Conservation (phyloP, 345 rosid species). For the Populus pruinosa region DNA sequence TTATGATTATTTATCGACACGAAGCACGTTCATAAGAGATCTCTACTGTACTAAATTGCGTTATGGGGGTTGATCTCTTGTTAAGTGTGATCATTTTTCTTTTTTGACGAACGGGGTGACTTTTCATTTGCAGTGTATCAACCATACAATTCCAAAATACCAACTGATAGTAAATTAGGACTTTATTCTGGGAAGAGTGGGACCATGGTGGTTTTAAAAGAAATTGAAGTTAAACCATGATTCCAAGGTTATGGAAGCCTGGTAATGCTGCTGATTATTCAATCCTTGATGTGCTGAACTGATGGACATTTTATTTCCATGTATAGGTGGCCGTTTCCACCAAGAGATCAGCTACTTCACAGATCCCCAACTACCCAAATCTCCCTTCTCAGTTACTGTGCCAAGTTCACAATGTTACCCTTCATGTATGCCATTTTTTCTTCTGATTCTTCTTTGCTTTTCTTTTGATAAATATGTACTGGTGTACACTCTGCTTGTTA, state of each 20-base stretch:
- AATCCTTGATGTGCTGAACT: background rate
- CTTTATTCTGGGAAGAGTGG: background rate
- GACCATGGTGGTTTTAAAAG: background rate
- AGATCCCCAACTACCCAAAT: slow-evolving; percentile 93
- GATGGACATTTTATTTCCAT: background rate
- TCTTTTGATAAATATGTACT: background rate
- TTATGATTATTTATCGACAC: background rate
- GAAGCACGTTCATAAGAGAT: background rate
- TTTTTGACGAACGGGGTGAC: background rate
- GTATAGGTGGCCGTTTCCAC: slow-evolving; percentile 88
- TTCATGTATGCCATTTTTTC: slow-evolving; percentile 53
- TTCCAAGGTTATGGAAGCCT: background rate
- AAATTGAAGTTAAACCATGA: background rate
- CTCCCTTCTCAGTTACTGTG: slow-evolving; percentile 93
- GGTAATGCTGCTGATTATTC: background rate
- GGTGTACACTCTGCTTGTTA: background rate
- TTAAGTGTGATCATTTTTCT: no score
- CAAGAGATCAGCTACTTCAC: slow-evolving; percentile 77
- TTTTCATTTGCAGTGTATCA: background rate
- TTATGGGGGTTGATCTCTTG: background rate
- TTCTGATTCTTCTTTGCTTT: background rate
- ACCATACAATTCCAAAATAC: background rate
- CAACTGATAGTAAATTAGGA: background rate
- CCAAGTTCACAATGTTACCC: slow-evolving; percentile 90
- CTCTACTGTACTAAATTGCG: background rate